Percentiles rank a stretch among this genome's conserved stretches.
Conservation (phyloP, 352 stramenopile genomes). For the Phytophthora melonis region DNA sequence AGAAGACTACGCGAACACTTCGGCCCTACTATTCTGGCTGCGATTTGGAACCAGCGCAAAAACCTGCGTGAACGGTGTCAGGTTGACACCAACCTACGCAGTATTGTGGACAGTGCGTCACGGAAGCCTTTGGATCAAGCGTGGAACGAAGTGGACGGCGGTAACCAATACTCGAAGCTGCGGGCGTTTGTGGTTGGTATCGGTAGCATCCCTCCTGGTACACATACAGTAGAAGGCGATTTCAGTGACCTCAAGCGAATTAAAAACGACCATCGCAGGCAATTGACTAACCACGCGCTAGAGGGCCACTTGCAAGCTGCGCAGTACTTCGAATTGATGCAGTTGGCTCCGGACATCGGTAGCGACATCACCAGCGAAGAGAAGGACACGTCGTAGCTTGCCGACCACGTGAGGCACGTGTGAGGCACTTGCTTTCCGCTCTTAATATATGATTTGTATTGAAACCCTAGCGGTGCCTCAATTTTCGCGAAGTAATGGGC, state of each 20-base stretch:
- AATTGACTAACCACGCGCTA: background rate
- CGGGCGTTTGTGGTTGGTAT: background rate
- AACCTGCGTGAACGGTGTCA: background rate
- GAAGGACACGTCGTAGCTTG: background rate
- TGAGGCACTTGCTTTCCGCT: no score
- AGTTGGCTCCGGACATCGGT: background rate
- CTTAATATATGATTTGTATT: background rate
- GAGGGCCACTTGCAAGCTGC: background rate
- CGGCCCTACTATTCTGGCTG: background rate
- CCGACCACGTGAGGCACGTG: background rate
- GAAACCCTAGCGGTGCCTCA: no score
- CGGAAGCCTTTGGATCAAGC: background rate
- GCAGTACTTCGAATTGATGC: background rate
- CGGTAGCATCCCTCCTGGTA: background rate
- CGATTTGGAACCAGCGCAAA: background rate
- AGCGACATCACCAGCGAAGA: background rate
- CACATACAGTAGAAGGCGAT: background rate
- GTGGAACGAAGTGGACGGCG: background rate
- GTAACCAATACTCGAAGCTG: background rate
- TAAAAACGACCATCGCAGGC: background rate
- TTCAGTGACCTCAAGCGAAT: background rate
- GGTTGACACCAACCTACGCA: background rate
- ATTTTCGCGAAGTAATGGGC: no score
- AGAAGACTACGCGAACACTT: no score
- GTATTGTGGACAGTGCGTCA: background rate